These are phyloP conservation scores for Geum urbanum DNA, from an alignment of 306 rosid genomes.

Conservation along the genomic window DNA sequence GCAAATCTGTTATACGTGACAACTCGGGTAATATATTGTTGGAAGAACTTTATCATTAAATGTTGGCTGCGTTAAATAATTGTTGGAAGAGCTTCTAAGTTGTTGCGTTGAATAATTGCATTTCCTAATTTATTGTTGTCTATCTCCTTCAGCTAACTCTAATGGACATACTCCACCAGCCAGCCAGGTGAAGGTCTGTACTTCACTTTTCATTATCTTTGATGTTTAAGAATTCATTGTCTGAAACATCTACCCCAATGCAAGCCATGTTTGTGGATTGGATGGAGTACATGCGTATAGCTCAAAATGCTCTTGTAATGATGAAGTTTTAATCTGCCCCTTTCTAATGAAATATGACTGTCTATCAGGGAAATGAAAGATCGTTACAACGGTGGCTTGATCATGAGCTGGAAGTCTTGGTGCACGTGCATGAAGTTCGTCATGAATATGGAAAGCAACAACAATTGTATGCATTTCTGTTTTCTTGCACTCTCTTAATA, in stretches of 20 bases:
- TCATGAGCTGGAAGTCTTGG: constrained; percentile 75
- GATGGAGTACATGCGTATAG: constrained; percentile 5
- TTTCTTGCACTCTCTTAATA: constrained; percentile 6
- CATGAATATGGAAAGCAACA: constrained; percentile 63
- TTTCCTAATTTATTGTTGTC: constrained; percentile 33
- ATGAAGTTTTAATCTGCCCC: constrained; percentile 19
- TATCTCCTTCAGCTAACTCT: constrained; percentile 44
- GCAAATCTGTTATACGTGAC: constrained; percentile 60
- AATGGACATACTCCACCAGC: constrained; percentile 37
- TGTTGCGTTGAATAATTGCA: neutral
- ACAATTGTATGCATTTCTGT: constrained; percentile 47
- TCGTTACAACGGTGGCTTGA: constrained; percentile 70
- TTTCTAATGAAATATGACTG: constrained; percentile 3
- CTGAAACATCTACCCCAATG: neutral
- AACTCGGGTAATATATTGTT: constrained; percentile 43
- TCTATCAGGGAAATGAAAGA: constrained; percentile 56
- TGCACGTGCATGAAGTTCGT: constrained; percentile 73
- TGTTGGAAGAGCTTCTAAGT: neutral
- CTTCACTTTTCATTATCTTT: constrained; percentile 8
- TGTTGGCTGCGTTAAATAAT: neutral
- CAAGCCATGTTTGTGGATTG: neutral
- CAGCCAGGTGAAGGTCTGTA: constrained; percentile 51
- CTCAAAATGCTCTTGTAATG: constrained; percentile 17
- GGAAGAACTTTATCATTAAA: neutral
- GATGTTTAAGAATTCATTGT: constrained; percentile 3